Percentiles rank a stretch among this genome's conserved stretches.
These are phyloP conservation scores for Populus hybrid DNA, from an alignment of 441 rosid species.

Conservation along the genomic window DNA sequence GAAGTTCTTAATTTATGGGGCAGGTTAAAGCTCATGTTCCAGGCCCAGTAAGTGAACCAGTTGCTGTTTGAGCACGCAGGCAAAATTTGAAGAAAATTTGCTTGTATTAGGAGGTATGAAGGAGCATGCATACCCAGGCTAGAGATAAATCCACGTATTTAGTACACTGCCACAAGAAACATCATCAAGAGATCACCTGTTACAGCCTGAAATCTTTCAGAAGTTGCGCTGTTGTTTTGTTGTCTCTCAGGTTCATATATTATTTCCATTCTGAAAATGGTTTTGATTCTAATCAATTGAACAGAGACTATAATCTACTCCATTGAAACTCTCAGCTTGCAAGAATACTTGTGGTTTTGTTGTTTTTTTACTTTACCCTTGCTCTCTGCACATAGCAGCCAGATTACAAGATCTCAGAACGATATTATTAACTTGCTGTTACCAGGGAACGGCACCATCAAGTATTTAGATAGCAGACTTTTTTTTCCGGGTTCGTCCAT, in stretches of 20 bases:
- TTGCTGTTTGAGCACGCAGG: slow-evolving; percentile 45
- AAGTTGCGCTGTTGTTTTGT: slow-evolving; percentile 10
- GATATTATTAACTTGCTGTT: too few relatives aligned
- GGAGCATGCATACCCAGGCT: background rate
- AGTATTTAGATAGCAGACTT: too few relatives aligned
- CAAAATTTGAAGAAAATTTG: slow-evolving; percentile 36
- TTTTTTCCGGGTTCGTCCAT: too few relatives aligned
- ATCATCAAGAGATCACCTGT: background rate
- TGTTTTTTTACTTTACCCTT: background rate
- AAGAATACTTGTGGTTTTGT: background rate
- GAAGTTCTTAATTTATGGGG: slow-evolving; percentile 27
- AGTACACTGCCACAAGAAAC: slow-evolving; percentile 7
- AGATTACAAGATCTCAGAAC: too few relatives aligned
- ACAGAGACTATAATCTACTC: background rate
- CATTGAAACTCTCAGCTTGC: background rate
- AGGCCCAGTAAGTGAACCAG: slow-evolving; percentile 53
- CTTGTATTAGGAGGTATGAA: slow-evolving; percentile 34
- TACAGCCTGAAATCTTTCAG: slow-evolving; percentile 6
- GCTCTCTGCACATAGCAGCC: too few relatives aligned
- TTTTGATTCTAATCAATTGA: background rate
- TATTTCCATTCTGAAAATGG: background rate
- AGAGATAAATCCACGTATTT: slow-evolving; percentile 5
- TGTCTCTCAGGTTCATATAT: slow-evolving; percentile 5
- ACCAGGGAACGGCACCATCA: too few relatives aligned
- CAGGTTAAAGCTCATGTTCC: slow-evolving; percentile 52